Evolutionary conservation across 495 filamentous ascomycete species (phyloP).

Genomic region (Aspergillus ellipticus): DNA sequence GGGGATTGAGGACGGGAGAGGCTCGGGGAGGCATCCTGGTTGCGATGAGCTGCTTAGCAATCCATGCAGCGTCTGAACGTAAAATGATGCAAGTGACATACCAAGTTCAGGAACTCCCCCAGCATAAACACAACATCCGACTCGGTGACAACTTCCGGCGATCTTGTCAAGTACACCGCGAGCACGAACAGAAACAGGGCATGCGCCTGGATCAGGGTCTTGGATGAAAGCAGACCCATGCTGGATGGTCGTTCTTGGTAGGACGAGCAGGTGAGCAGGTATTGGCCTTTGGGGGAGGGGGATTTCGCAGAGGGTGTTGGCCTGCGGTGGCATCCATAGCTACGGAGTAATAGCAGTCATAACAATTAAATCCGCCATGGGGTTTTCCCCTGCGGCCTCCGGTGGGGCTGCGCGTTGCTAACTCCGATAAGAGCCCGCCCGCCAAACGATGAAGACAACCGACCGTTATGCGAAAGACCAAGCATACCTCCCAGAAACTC

Average conservation of each 20-base stretch:
- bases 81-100: conserved; percentile 32
- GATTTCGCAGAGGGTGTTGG: too few species aligned
- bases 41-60: neutral
- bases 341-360: too few species aligned
- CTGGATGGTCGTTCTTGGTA: conserved; percentile 11
- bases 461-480: neutral
- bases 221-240: conserved; percentile 78
- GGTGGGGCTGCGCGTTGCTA: neutral
- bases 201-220: conserved; percentile 71
- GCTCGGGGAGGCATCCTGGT: conserved; percentile 42
- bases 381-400: neutral
- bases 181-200: conserved; percentile 79
- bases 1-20: conserved; percentile 62
- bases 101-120: conserved; percentile 76
- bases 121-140: conserved; percentile 79
- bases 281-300: neutral
- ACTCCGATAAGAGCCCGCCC: conserved; percentile 8
- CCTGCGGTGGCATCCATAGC: too few species aligned
- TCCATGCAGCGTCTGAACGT: neutral
- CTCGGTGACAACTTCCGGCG: conserved; percentile 65
- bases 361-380: too few species aligned
- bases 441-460: neutral
- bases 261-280: neutral
- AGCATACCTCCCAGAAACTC: neutral
- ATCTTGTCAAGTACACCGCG: conserved; percentile 75